Conservation (phyloP, 169 alveolate genomes). For the Pseudocohnilembus persalinus region DNA sequence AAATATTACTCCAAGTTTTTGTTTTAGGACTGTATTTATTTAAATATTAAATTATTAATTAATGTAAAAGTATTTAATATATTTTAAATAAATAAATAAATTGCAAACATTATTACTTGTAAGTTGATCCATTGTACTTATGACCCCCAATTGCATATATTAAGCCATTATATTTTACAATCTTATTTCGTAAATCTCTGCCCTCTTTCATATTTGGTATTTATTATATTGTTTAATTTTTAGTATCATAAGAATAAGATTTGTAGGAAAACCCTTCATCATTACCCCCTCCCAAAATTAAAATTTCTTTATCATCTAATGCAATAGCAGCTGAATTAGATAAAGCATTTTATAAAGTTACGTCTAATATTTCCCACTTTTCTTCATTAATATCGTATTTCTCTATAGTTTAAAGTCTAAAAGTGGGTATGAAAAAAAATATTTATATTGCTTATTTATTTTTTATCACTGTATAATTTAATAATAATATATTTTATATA, state of each 20-base stretch:
- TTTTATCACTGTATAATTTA: too few species aligned
- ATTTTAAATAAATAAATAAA: too few species aligned
- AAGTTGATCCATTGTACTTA: constrained; percentile 15
- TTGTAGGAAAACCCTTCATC: constrained; percentile 65
- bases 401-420: constrained; percentile 65
- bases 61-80: too few species aligned
- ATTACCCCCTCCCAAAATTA: constrained; percentile 78
- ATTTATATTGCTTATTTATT: too few species aligned
- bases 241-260: constrained; percentile 59
- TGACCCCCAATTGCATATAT: constrained; percentile 78
- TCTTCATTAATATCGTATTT: constrained; percentile 49
- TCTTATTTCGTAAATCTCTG: constrained; percentile 76
- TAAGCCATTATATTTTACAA: constrained; percentile 51
- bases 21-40: constrained; percentile 34
- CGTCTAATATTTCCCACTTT: constrained; percentile 50
- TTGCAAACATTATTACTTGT: too few species aligned
- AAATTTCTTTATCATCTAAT: constrained; percentile 55
- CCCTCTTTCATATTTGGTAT: constrained; percentile 72
- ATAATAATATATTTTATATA: too few species aligned
- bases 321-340: constrained; percentile 73
- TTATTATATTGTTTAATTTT: constrained; percentile 39
- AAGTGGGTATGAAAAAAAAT: neutral
- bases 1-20: constrained; percentile 5
- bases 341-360: constrained; percentile 51
- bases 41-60: too few species aligned